phyloP scores from a whole-genome alignment of 2,329 filamentous ascomycete genomes.

The Colletotrichum noveboracense region DNA sequence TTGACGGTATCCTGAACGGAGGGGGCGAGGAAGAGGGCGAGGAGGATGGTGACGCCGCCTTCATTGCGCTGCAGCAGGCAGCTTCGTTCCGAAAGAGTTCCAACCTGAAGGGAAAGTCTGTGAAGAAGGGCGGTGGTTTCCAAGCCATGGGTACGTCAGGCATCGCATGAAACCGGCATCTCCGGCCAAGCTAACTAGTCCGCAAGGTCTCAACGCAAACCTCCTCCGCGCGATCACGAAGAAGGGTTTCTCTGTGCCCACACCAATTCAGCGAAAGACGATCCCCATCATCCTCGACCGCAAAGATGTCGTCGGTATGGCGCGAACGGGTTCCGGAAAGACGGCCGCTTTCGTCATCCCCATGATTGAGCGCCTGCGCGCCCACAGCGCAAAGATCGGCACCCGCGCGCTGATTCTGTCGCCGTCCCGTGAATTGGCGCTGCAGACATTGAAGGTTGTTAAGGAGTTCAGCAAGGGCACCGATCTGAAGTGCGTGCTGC shows the following conservation, averaged over 20 bases:
- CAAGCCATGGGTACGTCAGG: constrained; percentile 81
- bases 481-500: constrained; percentile 85
- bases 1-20: constrained; percentile 67
- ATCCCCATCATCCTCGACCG: constrained; percentile 89
- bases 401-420: constrained; percentile 87
- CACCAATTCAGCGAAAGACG: constrained; percentile 95
- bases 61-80: constrained; percentile 87
- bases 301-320: constrained; percentile 99
- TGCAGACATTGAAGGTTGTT: constrained; percentile 95
- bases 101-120: constrained; percentile 82
- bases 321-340: constrained; percentile 97
- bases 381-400: constrained; percentile 86
- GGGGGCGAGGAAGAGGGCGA: constrained; percentile 56
- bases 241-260: constrained; percentile 96
- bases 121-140: constrained; percentile 96
- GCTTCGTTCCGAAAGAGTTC: constrained; percentile 86
- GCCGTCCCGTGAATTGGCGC: constrained; percentile 89
- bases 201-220: constrained; percentile 73
- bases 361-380: constrained; percentile 93
- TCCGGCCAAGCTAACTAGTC: not conserved
- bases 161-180: not conserved
- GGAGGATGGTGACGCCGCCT: constrained; percentile 79
- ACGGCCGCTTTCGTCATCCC: constrained; percentile 98
- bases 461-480: constrained; percentile 93
- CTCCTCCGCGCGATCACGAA: constrained; percentile 89